Evolutionary conservation across 768 basidiomycete species (phyloP).

Genomic region (Trichaptum fuscoviolaceum): DNA sequence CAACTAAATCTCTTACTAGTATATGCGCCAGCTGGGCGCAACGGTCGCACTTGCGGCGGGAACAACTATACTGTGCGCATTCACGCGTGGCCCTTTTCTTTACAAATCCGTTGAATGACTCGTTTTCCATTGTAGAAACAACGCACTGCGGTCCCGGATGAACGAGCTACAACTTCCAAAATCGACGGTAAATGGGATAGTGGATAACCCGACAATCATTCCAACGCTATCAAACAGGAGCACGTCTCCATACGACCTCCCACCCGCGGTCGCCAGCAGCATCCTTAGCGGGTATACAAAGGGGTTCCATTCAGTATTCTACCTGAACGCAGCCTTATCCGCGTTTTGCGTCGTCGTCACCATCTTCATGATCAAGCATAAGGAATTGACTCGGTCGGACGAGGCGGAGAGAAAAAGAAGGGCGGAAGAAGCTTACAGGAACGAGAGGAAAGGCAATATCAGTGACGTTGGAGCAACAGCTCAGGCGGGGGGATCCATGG

Average conservation of each 20-base stretch:
- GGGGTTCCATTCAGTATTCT: constrained; percentile 57
- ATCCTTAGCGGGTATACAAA: constrained; percentile 47
- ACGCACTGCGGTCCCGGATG: constrained; percentile 41
- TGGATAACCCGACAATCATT: constrained; percentile 43
- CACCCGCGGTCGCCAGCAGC: constrained; percentile 28
- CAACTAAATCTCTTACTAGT: constrained; percentile 31
- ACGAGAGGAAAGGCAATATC: background rate
- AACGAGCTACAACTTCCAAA: constrained; percentile 30
- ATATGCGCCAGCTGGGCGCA: constrained; percentile 65
- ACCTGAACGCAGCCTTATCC: constrained; percentile 52
- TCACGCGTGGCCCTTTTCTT: background rate
- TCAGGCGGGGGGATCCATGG: background rate
- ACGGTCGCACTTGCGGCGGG: constrained; percentile 61
- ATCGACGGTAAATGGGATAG: constrained; percentile 36
- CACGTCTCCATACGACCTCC: constrained; percentile 27
- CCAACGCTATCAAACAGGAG: constrained; percentile 22
- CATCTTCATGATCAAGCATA: constrained; percentile 55
- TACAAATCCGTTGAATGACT: background rate
- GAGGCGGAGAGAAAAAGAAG: constrained; percentile 34
- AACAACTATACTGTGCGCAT: constrained; percentile 47
- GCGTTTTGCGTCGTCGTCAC: constrained; percentile 50
- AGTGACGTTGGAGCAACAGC: background rate
- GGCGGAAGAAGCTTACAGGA: constrained; percentile 10
- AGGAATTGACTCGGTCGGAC: constrained; percentile 53
- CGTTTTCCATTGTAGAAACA: constrained; percentile 30